Evolutionary conservation across 495 filamentous ascomycete species (phyloP).

Genomic region (Podospora pseudocomata): DNA sequence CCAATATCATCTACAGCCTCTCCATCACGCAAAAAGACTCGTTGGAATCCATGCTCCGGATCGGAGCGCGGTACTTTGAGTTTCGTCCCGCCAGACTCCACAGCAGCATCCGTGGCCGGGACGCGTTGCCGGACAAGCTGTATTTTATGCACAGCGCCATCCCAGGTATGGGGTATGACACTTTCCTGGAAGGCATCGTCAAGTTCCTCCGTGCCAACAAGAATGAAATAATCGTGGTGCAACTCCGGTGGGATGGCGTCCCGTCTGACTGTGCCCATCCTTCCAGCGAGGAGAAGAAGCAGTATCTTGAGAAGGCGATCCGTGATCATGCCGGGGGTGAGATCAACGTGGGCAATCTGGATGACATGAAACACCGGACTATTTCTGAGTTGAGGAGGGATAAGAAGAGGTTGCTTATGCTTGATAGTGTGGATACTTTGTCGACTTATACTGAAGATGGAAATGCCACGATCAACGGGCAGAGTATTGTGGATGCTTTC

Average conservation of each 20-base stretch:
- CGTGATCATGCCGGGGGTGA: constrained; percentile 24
- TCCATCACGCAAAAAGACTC: constrained; percentile 54
- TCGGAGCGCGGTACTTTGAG: constrained; percentile 55
- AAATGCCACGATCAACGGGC: constrained; percentile 48
- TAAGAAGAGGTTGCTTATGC: constrained; percentile 46
- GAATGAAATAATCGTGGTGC: constrained; percentile 50
- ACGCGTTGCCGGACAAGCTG: constrained; percentile 41
- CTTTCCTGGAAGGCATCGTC: constrained; percentile 45
- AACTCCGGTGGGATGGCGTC: constrained; percentile 54
- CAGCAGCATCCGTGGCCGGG: constrained; percentile 31
- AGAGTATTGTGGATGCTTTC: constrained; percentile 44
- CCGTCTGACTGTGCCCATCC: constrained; percentile 44
- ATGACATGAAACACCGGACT: constrained; percentile 35
- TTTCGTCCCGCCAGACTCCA: constrained; percentile 52
- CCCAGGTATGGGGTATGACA: constrained; percentile 51
- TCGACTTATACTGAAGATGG: constrained; percentile 52
- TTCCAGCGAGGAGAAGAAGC: constrained; percentile 39
- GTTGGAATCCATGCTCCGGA: constrained; percentile 42
- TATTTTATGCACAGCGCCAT: constrained; percentile 56
- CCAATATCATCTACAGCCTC: constrained; percentile 49
- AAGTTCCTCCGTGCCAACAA: constrained; percentile 43
- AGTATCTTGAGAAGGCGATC: constrained; percentile 41
- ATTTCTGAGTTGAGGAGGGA: constrained; percentile 43
- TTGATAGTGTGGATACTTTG: constrained; percentile 42
- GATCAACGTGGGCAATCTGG: constrained; percentile 32